Evolutionary conservation across 2,329 filamentous ascomycete species (phyloP).

Genomic region (Magnaporthiopsis incrustans): DNA sequence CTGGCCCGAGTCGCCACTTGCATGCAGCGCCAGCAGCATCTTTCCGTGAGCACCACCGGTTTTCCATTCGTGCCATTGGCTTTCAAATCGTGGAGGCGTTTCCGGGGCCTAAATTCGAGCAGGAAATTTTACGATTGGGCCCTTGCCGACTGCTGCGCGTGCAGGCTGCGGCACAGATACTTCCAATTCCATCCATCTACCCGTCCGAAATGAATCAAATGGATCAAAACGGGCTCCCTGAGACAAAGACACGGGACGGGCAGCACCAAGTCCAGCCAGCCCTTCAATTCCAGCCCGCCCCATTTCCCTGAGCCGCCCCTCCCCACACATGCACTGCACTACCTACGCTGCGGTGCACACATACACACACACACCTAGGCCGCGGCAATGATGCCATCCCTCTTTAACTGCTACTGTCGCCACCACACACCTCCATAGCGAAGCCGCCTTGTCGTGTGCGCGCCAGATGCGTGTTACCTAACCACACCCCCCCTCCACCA

Average conservation of each 20-base stretch:
- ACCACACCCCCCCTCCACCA: not conserved
- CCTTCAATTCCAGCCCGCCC: not conserved
- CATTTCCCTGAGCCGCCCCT: not conserved
- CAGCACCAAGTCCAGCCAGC: not conserved
- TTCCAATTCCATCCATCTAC: not conserved
- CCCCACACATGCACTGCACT: not conserved
- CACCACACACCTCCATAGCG: not conserved
- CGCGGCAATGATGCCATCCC: too few relatives aligned
- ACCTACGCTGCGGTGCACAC: not conserved
- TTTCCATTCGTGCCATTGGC: slow-evolving; percentile 13
- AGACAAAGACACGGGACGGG: not conserved
- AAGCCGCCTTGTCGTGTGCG: not conserved
- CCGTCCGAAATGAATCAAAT: not conserved
- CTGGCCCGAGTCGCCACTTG: slow-evolving; percentile 31
- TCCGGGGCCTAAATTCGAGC: not conserved
- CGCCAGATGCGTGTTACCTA: not conserved
- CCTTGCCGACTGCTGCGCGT: too few relatives aligned
- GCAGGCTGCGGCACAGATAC: not conserved
- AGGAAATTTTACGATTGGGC: not conserved
- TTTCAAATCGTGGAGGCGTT: not conserved
- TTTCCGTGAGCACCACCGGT: slow-evolving; percentile 37
- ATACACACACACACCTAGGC: not conserved
- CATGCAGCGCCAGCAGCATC: slow-evolving; percentile 39
- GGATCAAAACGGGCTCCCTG: too few relatives aligned
- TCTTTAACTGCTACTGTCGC: too few relatives aligned